Evolutionary conservation across 108 stramenopile species (phyloP).

Genomic region (Nannochloropsis granulata): DNA sequence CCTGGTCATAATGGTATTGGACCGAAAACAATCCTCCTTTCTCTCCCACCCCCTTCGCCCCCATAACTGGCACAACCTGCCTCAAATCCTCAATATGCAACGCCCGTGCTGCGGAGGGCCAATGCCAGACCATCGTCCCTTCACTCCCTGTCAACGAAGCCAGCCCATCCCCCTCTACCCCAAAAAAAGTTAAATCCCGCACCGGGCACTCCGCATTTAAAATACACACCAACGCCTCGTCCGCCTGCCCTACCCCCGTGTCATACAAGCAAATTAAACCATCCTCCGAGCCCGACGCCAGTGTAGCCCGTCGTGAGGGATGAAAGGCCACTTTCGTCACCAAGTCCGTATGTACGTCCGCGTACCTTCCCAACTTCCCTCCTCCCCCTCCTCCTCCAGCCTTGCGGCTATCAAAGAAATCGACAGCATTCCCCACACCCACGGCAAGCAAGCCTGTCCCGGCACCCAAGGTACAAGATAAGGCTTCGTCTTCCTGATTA

Average conservation of each 20-base stretch:
- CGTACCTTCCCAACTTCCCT: constrained; percentile 1
- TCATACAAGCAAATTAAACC: constrained; percentile 34
- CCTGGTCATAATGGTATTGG: constrained; percentile 12
- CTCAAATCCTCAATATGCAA: constrained; percentile 3
- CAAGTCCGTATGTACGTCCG: constrained; percentile 16
- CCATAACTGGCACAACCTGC: neutral
- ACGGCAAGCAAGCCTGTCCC: neutral
- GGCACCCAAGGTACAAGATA: neutral
- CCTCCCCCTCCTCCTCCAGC: neutral
- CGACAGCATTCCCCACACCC: neutral
- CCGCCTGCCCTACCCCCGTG: constrained; percentile 16
- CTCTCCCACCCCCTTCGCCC: neutral
- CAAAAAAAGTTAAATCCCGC: constrained; percentile 26
- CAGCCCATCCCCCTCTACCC: constrained; percentile 1
- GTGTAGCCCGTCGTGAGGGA: constrained; percentile 1
- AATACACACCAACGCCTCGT: constrained; percentile 33
- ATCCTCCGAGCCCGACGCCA: constrained; percentile 33
- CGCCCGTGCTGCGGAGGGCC: constrained; percentile 26
- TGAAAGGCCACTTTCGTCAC: constrained; percentile 25
- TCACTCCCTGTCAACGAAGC: constrained; percentile 26
- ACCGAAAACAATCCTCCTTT: neutral
- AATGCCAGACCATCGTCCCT: constrained; percentile 29
- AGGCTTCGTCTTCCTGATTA: neutral
- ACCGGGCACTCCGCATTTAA: constrained; percentile 41
- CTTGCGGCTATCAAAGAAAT: constrained; percentile 18